Evolutionary conservation across 2,329 filamentous ascomycete genomes (phyloP).

Genomic region (Dactylellina leptospora): DNA sequence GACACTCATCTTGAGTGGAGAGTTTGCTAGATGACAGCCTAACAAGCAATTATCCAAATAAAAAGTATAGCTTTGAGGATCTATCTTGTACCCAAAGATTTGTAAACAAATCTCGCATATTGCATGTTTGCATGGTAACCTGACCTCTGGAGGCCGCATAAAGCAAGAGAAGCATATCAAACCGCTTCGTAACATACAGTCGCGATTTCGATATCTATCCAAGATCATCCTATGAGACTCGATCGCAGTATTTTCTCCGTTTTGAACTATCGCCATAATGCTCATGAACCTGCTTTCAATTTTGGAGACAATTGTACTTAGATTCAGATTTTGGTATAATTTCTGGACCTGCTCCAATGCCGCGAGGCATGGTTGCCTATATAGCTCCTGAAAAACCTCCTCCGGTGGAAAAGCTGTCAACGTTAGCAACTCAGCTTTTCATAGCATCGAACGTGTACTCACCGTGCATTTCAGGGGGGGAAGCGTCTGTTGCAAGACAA

Average conservation of each 20-base stretch:
- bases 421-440: neutral
- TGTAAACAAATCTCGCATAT: conserved; percentile 12
- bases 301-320: neutral
- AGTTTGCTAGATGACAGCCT: neutral
- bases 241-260: neutral
- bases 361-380: neutral
- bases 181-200: neutral
- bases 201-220: neutral
- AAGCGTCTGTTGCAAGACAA: neutral
- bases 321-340: neutral
- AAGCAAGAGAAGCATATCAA: neutral
- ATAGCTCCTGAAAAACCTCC: neutral
- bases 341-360: conserved; percentile 7
- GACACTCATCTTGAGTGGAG: neutral
- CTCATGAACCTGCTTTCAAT: neutral
- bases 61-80: neutral
- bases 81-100: neutral
- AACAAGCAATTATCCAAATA: neutral
- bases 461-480: conserved; percentile 8
- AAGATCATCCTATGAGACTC: neutral
- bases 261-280: neutral
- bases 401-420: neutral
- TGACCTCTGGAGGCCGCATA: neutral
- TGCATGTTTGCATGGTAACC: neutral
- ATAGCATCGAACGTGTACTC: neutral